A percentile compares a stretch with the other conserved stretches of the same genome.
These are phyloP conservation scores for Hibiscus syriacus DNA, from an alignment of 345 rosid genomes.

Conservation along the genomic window DNA sequence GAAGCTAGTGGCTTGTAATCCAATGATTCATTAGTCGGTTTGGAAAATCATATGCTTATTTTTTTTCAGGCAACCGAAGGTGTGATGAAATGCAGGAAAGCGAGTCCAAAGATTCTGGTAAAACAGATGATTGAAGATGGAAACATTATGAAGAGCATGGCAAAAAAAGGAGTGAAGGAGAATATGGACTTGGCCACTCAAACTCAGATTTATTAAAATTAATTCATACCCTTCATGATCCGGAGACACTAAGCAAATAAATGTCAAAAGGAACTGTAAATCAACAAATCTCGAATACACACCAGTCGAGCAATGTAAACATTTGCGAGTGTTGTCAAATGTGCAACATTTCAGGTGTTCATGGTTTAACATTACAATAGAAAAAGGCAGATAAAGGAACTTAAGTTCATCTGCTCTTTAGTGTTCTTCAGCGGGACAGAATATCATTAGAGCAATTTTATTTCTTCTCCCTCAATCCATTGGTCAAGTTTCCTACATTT, in stretches of 20 bases:
- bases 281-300: conserved; percentile 4
- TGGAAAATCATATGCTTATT: not conserved
- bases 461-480: conserved; percentile 1
- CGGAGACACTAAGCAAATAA: not conserved
- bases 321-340: not conserved
- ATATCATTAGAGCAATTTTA: conserved; percentile 1
- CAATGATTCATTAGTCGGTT: not conserved
- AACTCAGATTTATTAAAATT: not conserved
- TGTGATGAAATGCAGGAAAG: not conserved
- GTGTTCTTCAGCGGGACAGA: not conserved
- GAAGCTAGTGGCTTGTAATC: not conserved
- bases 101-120: not conserved
- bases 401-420: not conserved
- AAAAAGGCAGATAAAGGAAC: not conserved
- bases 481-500: conserved; percentile 7
- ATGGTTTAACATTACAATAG: not conserved
- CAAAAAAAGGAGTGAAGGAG: not conserved
- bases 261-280: not conserved
- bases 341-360: not conserved
- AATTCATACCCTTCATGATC: not conserved
- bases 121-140: not conserved
- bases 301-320: not conserved
- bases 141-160: not conserved
- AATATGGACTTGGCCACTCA: not conserved
- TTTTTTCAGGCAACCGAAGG: not conserved